Base-by-base conservation (phyloP, 148 eudicot species). In the Chenopodium berlandieri region DNA sequence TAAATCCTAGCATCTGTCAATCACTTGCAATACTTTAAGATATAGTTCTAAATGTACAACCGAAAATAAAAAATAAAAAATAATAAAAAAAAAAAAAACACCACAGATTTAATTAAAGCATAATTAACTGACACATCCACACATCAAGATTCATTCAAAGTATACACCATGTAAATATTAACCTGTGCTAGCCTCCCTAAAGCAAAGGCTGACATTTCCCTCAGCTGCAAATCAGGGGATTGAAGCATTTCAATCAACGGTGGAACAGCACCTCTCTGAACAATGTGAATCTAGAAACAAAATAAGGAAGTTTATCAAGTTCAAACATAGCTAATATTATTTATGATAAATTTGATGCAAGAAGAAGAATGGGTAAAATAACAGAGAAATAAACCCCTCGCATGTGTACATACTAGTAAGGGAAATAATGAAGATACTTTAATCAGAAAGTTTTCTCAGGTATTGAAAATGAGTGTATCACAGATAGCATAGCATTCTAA, bases 151-250 rank as follows among this genome's bases (percentile, higher is more conserved):
- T 22, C 27, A 44, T 22, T 20, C 30, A 32, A 31, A 32, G 17
- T 37, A 58, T 44, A n/a, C n/a, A 46, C 69, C 46, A 30, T 46
- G 44, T 63, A 27, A 71, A 34, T 20, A 40, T 58, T 65, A 69
- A 75, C 97, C 94, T 94, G 98, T 34, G 97, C 97, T 87, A 94
- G 86, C 83, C 98, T 91, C 83, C 98, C 98, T n/a, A 94, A 82
- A 44, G 98, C 97, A 91, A 94, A 94, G 82, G 97, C 98, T 75
- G 98, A 83, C 98, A 94, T 94, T 85, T 94, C 98, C 85, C 82
- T 90, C 72, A 93, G 81, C 81, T 94, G 98, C 10, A 85, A 76
- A 84, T 94, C 97, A 63, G 86, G 80, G 23, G 95, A 94, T 19
- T 88, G 90, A 66, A 94, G 95, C 98, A 94, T 91, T 83, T 93